Base-by-base conservation (phyloP, 1,284 basidiomycete genomes). In the Cutaneotrichosporon sp. region DNA sequence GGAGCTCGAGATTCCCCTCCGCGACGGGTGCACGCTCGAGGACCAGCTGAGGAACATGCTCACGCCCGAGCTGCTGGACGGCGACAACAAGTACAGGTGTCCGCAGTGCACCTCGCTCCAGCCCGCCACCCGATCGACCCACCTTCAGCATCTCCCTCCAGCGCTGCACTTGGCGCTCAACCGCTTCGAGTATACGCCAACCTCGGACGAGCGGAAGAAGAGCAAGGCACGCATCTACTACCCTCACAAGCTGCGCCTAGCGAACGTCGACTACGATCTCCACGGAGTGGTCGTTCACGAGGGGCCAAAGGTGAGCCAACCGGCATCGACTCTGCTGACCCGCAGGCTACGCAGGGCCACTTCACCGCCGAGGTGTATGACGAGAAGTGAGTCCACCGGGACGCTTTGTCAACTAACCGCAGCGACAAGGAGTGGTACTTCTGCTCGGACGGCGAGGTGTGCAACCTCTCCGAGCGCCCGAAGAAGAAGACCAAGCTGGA, bases 331-430 rank as follows among this genome's bases (percentile, higher is more conserved):
- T 18, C 9, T 45, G 43, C 58, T 65, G 50, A 59, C 46, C 10
- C 11, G 3, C 89, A 91, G 79, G 93, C 93, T 13, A 90, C 94
- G 78, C 90, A 92, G 69, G 93, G 93, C 3, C 93, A 97, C 74
- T 97, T 97, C 71, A 88, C 92, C 69, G 91, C 91, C 29, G 89
- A 95, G 72, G 90, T 93, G 7, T 89, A 87, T 71, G 90, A 95
- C 73, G 81, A 83, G 47, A 78, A 79, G 91, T 94, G 71, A 70
- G 87, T 80, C 47, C n/a, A n/a, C n/a, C n/a, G n/a, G n/a, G n/a
- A n/a, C n/a, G n/a, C 13, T 52, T 1, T n/a, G 3, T n/a, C 16
- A 14, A 60, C 59, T 63, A 27, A 67, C 53, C 54, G 51, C 67
- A 92, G 90, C 50, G 83, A 83, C 49, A 78, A 84, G 42, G 83